These are phyloP conservation scores for Basipetospora chlamydospora DNA, from an alignment of 2,329 filamentous ascomycete genomes.

Conservation along the genomic window DNA sequence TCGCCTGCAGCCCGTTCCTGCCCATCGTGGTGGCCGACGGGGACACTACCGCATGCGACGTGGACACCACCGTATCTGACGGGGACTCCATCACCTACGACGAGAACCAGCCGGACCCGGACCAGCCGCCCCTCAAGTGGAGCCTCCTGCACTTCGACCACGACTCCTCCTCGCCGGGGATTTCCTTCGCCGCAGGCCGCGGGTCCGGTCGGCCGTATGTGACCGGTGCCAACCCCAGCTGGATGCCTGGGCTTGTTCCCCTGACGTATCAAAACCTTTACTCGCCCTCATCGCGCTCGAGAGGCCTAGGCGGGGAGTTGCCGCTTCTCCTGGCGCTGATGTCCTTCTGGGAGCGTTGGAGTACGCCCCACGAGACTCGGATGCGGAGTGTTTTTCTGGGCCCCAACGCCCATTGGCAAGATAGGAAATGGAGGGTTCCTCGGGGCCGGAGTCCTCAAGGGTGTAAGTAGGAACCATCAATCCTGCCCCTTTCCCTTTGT, in stretches of 20 bases:
- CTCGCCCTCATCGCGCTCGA: slow-evolving; percentile 10
- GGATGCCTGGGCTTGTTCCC: slow-evolving; percentile 24
- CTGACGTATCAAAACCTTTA: slow-evolving; percentile 13
- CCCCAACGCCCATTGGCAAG: neutral
- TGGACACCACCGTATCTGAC: neutral
- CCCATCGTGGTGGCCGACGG: slow-evolving; percentile 18
- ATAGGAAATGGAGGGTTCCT: neutral
- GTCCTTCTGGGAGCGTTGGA: slow-evolving; percentile 15
- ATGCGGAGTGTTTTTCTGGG: neutral
- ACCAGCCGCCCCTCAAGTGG: neutral
- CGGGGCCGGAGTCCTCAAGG: neutral
- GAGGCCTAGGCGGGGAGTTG: slow-evolving; percentile 22
- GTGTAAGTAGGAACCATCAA: slow-evolving; percentile 1
- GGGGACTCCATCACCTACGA: neutral
- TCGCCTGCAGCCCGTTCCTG: slow-evolving; percentile 21
- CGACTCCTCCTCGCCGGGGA: neutral
- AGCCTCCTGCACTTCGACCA: neutral
- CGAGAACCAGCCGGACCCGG: too few relatives aligned
- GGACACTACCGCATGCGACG: slow-evolving; percentile 8
- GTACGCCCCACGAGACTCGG: neutral
- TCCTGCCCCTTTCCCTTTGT: neutral
- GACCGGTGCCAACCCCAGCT: slow-evolving; percentile 17
- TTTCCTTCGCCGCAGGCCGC: slow-evolving; percentile 4
- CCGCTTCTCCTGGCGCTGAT: slow-evolving; percentile 25
- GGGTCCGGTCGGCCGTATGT: slow-evolving; percentile 15